Evolutionary conservation across 768 basidiomycete species (phyloP).

Genomic region (Pleurotus pulmonarius): DNA sequence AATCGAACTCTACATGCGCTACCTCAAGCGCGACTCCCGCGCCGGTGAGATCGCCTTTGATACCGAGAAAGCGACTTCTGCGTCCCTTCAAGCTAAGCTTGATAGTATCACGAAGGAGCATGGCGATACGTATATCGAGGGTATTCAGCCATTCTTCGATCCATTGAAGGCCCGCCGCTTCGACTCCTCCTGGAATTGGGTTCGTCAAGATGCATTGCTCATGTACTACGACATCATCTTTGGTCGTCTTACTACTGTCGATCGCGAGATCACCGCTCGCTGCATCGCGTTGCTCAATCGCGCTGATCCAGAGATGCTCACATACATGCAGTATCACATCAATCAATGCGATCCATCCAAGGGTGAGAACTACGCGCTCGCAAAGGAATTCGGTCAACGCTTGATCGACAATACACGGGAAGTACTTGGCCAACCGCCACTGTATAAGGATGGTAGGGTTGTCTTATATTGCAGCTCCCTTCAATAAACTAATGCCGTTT

Average conservation of each 20-base stretch:
- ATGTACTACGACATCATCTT: slow-evolving; percentile 99
- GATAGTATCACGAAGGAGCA: slow-evolving; percentile 91
- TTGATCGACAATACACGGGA: slow-evolving; percentile 92
- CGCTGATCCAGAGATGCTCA: slow-evolving; percentile 86
- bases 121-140: slow-evolving; percentile 89
- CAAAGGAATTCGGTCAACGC: slow-evolving; percentile 95
- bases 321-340: slow-evolving; percentile 96
- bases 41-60: slow-evolving; percentile 90
- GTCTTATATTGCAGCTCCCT: background rate
- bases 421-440: slow-evolving; percentile 76
- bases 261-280: slow-evolving; percentile 94
- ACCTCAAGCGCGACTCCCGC: slow-evolving; percentile 90
- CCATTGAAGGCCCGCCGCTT: slow-evolving; percentile 96
- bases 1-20: slow-evolving; percentile 95
- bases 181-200: slow-evolving; percentile 99
- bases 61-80: slow-evolving; percentile 71
- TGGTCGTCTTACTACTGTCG: slow-evolving; percentile 89
- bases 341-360: slow-evolving; percentile 73
- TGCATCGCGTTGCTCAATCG: slow-evolving; percentile 98
- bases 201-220: slow-evolving; percentile 89
- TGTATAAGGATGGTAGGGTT: slow-evolving; percentile 91
- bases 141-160: slow-evolving; percentile 93
- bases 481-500: slow-evolving; percentile 10
- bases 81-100: slow-evolving; percentile 76
- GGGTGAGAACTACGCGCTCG: slow-evolving; percentile 92